Conservation (phyloP, 2,329 filamentous ascomycete genomes). For the Elsinoe necatrix region DNA sequence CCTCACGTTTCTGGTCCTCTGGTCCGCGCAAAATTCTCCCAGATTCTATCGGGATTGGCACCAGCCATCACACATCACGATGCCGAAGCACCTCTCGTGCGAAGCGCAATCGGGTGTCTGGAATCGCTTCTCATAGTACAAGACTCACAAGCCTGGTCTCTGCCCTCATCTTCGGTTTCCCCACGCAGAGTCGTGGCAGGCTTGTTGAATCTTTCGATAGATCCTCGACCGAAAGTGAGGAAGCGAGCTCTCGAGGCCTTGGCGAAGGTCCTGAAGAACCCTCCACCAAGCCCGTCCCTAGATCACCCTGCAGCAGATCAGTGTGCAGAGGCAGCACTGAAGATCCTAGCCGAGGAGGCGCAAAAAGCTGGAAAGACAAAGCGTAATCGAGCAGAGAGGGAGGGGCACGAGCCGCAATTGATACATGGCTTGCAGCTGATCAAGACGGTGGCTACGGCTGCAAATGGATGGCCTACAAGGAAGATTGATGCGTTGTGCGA, state of each 20-base stretch:
- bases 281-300: constrained; percentile 81
- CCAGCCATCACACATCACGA: constrained; percentile 72
- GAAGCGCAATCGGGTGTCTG: constrained; percentile 83
- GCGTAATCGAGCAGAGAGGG: constrained; percentile 46
- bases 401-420: constrained; percentile 60
- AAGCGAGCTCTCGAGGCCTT: constrained; percentile 89
- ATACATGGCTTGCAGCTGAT: constrained; percentile 90
- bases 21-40: constrained; percentile 87
- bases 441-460: constrained; percentile 78
- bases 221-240: constrained; percentile 84
- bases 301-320: constrained; percentile 94
- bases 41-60: constrained; percentile 79
- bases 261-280: constrained; percentile 69
- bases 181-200: constrained; percentile 82
- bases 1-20: constrained; percentile 76
- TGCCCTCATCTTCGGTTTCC: constrained; percentile 72
- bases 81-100: constrained; percentile 76
- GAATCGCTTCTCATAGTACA: constrained; percentile 88
- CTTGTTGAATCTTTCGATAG: constrained; percentile 73
- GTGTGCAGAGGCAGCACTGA: constrained; percentile 85
- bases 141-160: constrained; percentile 78
- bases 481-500: constrained; percentile 92
- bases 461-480: constrained; percentile 90
- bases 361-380: constrained; percentile 65
- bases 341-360: constrained; percentile 67